Conservation (phyloP, 2,329 filamentous ascomycete species). For the Huntiella omanensis region DNA sequence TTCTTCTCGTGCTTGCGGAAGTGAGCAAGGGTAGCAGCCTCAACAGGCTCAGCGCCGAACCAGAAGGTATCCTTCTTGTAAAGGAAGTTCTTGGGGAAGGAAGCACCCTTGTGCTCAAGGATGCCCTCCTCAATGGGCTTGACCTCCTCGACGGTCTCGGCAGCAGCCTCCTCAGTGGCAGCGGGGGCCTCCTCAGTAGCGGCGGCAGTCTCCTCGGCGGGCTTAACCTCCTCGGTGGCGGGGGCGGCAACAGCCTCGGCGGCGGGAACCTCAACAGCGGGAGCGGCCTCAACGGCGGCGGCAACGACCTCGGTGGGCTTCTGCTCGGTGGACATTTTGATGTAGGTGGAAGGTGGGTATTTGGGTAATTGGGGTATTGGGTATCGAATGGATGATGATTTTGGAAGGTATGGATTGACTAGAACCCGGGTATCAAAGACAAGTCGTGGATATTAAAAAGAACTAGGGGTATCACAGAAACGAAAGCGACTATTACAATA, state of each 20-base stretch:
- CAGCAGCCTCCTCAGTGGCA: constrained; percentile 17
- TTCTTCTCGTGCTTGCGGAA: constrained; percentile 86
- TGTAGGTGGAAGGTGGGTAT: constrained; percentile 13
- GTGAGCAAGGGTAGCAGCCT: constrained; percentile 28
- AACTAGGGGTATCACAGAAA: constrained; percentile 19
- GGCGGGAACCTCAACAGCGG: constrained; percentile 16
- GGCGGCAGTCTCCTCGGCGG: constrained; percentile 16
- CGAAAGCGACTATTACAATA: constrained; percentile 22
- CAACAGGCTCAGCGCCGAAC: constrained; percentile 52
- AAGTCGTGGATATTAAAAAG: constrained; percentile 12
- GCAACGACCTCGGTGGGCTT: constrained; percentile 42
- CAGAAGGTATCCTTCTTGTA: constrained; percentile 91
- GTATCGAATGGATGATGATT: constrained; percentile 14
- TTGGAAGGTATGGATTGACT: constrained; percentile 8
- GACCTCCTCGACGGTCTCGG: constrained; percentile 20
- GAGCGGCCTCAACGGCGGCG: not conserved
- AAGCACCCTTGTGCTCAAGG: constrained; percentile 77
- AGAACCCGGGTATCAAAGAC: constrained; percentile 12
- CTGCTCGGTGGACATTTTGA: constrained; percentile 54
- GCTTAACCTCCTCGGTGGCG: constrained; percentile 19
- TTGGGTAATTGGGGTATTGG: constrained; percentile 14
- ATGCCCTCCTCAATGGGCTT: constrained; percentile 21
- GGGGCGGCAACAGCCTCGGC: constrained; percentile 22
- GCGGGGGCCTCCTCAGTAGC: constrained; percentile 18
- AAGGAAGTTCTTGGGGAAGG: constrained; percentile 71